A percentile compares a stretch with the other conserved stretches of the same genome.
phyloP scores from a whole-genome alignment of 495 filamentous ascomycete species.

The Hypoxylon intermedium region DNA sequence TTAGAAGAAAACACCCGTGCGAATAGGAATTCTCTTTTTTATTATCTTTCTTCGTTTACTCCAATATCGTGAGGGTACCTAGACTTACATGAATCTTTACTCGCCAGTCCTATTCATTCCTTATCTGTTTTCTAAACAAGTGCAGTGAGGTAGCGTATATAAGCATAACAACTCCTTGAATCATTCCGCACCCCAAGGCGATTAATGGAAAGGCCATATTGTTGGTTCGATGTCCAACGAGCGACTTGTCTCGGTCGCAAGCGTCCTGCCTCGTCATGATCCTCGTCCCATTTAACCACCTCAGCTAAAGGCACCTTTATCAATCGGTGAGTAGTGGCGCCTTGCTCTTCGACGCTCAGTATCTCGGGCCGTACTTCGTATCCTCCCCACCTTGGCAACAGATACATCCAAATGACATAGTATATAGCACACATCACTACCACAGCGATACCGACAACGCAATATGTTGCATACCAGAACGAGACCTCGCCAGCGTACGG shows the following conservation, averaged over 20 bases:
- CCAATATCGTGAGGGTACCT: too few species aligned
- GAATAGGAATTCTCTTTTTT: too few species aligned
- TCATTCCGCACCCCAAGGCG: too few species aligned
- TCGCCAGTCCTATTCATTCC: too few species aligned
- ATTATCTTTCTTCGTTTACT: too few species aligned
- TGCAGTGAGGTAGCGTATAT: too few species aligned
- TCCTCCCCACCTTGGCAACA: slow-evolving; percentile 56
- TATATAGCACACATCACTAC: slow-evolving; percentile 60
- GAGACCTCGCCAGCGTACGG: slow-evolving; percentile 65
- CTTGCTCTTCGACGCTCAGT: slow-evolving; percentile 52
- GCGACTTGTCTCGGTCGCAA: slow-evolving; percentile 17
- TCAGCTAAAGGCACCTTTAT: slow-evolving; percentile 61
- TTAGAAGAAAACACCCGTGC: too few species aligned
- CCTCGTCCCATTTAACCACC: slow-evolving; percentile 60
- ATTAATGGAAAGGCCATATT: too few species aligned
- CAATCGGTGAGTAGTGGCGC: slow-evolving; percentile 58
- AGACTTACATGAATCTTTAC: too few species aligned
- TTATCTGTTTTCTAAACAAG: too few species aligned
- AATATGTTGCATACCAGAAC: slow-evolving; percentile 73
- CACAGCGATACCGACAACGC: slow-evolving; percentile 61
- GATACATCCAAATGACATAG: slow-evolving; percentile 63
- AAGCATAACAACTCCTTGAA: too few species aligned
- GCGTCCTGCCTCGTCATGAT: slow-evolving; percentile 62
- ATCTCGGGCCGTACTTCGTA: slow-evolving; percentile 64
- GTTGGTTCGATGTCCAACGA: too few species aligned